phyloP scores from a whole-genome alignment of 2,329 filamentous ascomycete genomes.

The Ceratocystis variospora region DNA sequence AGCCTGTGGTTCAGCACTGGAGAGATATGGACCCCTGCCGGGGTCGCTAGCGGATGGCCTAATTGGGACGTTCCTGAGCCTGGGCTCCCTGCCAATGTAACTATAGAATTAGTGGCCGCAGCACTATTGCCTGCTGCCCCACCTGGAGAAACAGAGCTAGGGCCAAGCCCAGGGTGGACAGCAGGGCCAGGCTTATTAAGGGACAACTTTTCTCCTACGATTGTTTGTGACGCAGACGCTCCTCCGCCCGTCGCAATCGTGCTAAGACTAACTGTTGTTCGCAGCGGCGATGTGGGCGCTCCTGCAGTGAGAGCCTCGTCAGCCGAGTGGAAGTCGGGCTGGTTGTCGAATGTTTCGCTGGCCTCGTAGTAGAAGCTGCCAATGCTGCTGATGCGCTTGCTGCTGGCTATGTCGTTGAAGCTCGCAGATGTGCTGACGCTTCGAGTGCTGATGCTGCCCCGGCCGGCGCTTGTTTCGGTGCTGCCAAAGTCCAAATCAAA shows the following conservation, averaged over 20 bases:
- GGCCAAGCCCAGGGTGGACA: neutral
- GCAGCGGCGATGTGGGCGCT: neutral
- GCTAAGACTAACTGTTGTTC: neutral
- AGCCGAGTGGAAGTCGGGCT: neutral
- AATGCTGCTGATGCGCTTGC: slow-evolving; percentile 1
- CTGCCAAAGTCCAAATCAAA: slow-evolving; percentile 5
- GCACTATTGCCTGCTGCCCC: neutral
- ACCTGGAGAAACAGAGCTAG: neutral
- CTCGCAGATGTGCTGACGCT: neutral
- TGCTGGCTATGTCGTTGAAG: neutral
- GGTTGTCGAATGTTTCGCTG: neutral
- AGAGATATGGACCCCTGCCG: neutral
- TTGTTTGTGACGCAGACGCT: neutral
- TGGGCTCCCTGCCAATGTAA: neutral
- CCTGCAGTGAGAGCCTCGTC: neutral
- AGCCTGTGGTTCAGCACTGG: neutral
- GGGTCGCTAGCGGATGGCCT: neutral
- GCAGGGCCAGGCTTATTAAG: too few relatives aligned
- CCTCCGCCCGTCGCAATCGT: neutral
- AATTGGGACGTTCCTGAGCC: neutral
- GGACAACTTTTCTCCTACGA: too few relatives aligned
- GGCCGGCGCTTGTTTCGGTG: too few relatives aligned
- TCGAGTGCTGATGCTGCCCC: neutral
- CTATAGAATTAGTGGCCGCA: neutral
- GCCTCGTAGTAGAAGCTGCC: slow-evolving; percentile 2